Evolutionary conservation across 2,329 filamentous ascomycete species (phyloP).

Genomic region (Fusarium penzigii): DNA sequence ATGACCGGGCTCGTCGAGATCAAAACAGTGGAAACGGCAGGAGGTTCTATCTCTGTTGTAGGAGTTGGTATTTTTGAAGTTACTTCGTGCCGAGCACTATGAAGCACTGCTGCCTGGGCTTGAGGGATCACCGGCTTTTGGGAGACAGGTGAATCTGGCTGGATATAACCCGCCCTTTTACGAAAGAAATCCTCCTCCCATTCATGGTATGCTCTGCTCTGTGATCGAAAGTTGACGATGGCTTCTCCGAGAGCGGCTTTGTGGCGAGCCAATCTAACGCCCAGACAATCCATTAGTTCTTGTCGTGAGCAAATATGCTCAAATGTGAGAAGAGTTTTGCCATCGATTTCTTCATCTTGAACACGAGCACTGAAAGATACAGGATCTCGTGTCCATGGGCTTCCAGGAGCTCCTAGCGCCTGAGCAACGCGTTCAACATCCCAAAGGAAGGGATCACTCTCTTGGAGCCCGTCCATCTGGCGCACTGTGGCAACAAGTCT

Average conservation of each 20-base stretch:
- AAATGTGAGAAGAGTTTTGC: constrained; percentile 61
- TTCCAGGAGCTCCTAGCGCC: constrained; percentile 60
- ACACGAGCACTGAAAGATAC: constrained; percentile 55
- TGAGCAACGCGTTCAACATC: constrained; percentile 64
- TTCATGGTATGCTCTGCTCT: constrained; percentile 50
- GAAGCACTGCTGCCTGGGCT: not conserved
- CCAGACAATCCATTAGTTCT: constrained; percentile 55
- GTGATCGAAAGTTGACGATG: constrained; percentile 55
- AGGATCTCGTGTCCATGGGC: constrained; percentile 53
- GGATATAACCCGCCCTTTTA: constrained; percentile 14
- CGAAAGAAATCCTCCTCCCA: constrained; percentile 30
- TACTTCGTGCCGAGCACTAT: not conserved
- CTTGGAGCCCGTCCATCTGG: constrained; percentile 30
- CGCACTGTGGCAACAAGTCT: not conserved
- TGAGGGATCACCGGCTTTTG: not conserved
- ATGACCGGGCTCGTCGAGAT: too few species aligned
- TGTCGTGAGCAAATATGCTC: constrained; percentile 52
- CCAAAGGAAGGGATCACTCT: constrained; percentile 74
- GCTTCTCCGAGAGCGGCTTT: constrained; percentile 58
- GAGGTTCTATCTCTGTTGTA: not conserved
- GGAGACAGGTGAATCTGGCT: constrained; percentile 2
- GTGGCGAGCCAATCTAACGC: constrained; percentile 58
- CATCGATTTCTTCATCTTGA: constrained; percentile 64
- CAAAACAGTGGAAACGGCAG: too few species aligned
- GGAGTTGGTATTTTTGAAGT: not conserved